Conservation (phyloP, 1,139 yeast genomes). For the Blastobotrys indianensis region DNA sequence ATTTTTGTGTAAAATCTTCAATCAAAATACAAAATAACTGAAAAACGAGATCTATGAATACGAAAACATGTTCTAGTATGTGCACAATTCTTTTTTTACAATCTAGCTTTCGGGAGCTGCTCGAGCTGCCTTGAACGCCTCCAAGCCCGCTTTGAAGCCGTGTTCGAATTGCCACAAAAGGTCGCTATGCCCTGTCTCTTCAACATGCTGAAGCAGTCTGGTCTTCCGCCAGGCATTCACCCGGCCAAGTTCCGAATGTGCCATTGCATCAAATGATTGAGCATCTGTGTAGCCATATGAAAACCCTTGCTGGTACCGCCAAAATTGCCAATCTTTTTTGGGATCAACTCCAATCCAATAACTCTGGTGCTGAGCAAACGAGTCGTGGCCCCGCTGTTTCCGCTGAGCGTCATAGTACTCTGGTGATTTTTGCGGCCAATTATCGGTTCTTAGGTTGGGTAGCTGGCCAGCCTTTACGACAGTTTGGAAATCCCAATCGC, state of each 20-base stretch:
- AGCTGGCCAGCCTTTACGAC: constrained; percentile 67
- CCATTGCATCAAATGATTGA: constrained; percentile 55
- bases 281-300: constrained; percentile 70
- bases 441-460: constrained; percentile 29
- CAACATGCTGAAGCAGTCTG: constrained; percentile 53
- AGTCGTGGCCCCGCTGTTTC: constrained; percentile 38
- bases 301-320: constrained; percentile 75
- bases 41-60: too few species aligned
- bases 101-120: not conserved
- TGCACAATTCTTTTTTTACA: too few species aligned
- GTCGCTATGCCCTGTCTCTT: constrained; percentile 49
- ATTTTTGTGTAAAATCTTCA: too few species aligned
- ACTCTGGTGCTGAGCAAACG: constrained; percentile 44
- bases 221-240: constrained; percentile 57
- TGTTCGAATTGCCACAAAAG: constrained; percentile 83
- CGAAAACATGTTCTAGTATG: too few species aligned
- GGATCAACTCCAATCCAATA: constrained; percentile 66
- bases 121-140: constrained; percentile 22
- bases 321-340: constrained; percentile 66
- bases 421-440: constrained; percentile 34
- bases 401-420: constrained; percentile 22
- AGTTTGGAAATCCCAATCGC: constrained; percentile 90
- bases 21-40: too few species aligned
- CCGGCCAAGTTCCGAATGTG: constrained; percentile 72
- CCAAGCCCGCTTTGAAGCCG: constrained; percentile 63